Conservation (phyloP, 257 asterid species). For the Fraxinus americana region DNA sequence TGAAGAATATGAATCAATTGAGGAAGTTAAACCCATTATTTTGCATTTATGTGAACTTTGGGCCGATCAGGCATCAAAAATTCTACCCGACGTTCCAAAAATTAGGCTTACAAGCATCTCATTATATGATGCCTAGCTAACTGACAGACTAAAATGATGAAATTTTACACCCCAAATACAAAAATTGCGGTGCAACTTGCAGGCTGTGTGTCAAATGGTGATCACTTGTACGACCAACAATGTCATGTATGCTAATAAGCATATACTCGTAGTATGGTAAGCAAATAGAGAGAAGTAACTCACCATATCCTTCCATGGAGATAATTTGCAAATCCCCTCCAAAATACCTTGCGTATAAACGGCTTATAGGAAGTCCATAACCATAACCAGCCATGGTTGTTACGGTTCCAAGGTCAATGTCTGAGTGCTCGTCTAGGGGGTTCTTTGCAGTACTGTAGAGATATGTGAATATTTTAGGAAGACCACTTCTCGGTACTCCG, state of each 20-base stretch:
- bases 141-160: background rate
- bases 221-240: background rate
- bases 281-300: slow-evolving; percentile 5
- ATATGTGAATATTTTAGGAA: slow-evolving; percentile 79
- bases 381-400: slow-evolving; percentile 94
- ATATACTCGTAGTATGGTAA: background rate
- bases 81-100: background rate
- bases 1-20: background rate
- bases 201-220: background rate
- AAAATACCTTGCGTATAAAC: slow-evolving; percentile 86
- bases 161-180: background rate
- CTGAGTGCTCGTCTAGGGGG: slow-evolving; percentile 68
- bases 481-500: slow-evolving; percentile 92
- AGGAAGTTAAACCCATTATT: background rate
- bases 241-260: background rate
- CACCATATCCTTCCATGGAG: slow-evolving; percentile 99
- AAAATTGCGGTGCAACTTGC: background rate
- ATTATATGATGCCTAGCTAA: background rate
- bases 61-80: background rate
- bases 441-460: slow-evolving; percentile 89
- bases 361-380: slow-evolving; percentile 93
- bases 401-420: slow-evolving; percentile 62
- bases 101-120: background rate
- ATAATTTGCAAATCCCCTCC: slow-evolving; percentile 95
- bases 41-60: background rate